Evolutionary conservation across 768 basidiomycete genomes (phyloP).

Genomic region (Tricholoma sp.): DNA sequence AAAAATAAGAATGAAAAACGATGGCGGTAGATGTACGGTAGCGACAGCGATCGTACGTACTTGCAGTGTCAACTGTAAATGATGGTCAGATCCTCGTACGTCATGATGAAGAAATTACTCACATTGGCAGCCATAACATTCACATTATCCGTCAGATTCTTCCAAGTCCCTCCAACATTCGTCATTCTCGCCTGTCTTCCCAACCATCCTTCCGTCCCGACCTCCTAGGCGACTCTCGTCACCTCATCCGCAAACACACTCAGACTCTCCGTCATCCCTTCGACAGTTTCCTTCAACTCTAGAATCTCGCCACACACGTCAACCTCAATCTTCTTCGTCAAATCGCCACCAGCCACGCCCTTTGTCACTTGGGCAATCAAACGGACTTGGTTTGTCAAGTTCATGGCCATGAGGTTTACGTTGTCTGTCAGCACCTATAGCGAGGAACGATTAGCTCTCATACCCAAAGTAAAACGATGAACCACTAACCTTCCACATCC

Average conservation of each 20-base stretch:
- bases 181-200: constrained; percentile 93
- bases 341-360: too few relatives aligned
- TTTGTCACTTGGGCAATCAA: constrained; percentile 86
- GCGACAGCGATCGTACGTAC: constrained; percentile 50
- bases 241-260: constrained; percentile 82
- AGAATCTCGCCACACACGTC: constrained; percentile 70
- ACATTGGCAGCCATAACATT: constrained; percentile 91
- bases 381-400: too few relatives aligned
- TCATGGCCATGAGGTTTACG: too few relatives aligned
- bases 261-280: constrained; percentile 88
- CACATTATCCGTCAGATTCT: constrained; percentile 94
- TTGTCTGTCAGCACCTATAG: constrained; percentile 61
- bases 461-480: too few relatives aligned
- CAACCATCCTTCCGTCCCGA: constrained; percentile 92
- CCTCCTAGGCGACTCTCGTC: constrained; percentile 85
- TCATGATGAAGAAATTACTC: constrained; percentile 10
- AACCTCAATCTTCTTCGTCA: too few relatives aligned
- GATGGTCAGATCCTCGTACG: neutral
- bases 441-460: too few relatives aligned
- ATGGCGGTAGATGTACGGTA: neutral
- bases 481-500: constrained; percentile 75
- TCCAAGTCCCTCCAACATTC: constrained; percentile 96
- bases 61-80: constrained; percentile 71
- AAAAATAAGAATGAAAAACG: neutral
- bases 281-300: constrained; percentile 88